Evolutionary conservation across 169 alveolate genomes (phyloP), one percentile per base, ranked within the genome.

Genomic region (Plasmodium yoelii): DNA sequence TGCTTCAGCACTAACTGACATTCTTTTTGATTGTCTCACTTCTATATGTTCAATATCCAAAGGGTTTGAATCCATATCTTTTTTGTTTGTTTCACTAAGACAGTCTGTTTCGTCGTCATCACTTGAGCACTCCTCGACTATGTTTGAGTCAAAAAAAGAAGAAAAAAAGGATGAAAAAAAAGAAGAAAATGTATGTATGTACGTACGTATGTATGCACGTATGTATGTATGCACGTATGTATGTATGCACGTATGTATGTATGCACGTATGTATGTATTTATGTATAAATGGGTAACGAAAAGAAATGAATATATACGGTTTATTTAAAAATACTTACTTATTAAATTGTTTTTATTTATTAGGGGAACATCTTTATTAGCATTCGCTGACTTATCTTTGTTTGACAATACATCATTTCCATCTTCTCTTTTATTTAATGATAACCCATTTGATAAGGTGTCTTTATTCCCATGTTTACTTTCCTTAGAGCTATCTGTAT

Each of bases 1-100:
- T 18, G 97, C 99, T 90, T 97, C 99, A 10, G 98, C 97, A 51
- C 96, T 87, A 24, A 96, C 97, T 22, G 89, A 80, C 60, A 80
- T 15, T 39, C 89, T 68, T 53, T 80, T 80, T 22, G 56, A 18
- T 22, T 63, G 59, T 6, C 68, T 22, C 12, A 49, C 49, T 1
- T 70, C 15, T 1, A 80, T 22, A n/a, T 28, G 49, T 12, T 8
- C 89, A 2, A 80, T 1, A 44, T 80, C 89, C 44, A 19, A 7
- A 18, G 51, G 72, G 2, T 47, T 80, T 51, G 34, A 5, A 12
- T 80, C 89, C 24, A 65, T 80, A 28, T 80, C 89, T 22, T 80
- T 80, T 44, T 55, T 80, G 24, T 65, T 80, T n/a, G 51, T 24
- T 18, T 64, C 80, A 60, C 80, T 80, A 2, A 26, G 77, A 47